These are phyloP conservation scores for Cercospora zeae-maydis DNA, from an alignment of 2,329 filamentous ascomycete genomes.

Conservation along the genomic window DNA sequence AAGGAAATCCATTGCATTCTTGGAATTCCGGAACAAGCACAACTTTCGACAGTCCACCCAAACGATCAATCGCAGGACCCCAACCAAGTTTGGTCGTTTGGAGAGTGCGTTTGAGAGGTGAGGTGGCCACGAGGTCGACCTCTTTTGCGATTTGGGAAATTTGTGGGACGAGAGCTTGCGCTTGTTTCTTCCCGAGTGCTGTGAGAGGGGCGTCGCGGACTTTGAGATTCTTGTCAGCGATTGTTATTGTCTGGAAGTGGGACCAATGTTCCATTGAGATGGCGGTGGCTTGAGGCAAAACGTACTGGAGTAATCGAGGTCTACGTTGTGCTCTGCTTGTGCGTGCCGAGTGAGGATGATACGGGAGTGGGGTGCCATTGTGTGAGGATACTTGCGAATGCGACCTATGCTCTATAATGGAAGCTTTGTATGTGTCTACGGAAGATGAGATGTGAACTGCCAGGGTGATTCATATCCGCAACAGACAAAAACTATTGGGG, in stretches of 20 bases:
- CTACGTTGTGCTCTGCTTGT: conserved; percentile 37
- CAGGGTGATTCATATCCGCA: background rate
- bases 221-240: conserved; percentile 4
- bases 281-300: background rate
- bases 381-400: background rate
- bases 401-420: background rate
- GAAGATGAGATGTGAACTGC: background rate
- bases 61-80: conserved; percentile 28
- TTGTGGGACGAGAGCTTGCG: conserved; percentile 31
- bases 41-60: conserved; percentile 30
- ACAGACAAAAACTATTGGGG: background rate
- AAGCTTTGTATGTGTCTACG: background rate
- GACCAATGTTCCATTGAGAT: background rate
- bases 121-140: conserved; percentile 32
- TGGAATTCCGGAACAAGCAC: conserved; percentile 34
- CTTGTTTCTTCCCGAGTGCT: conserved; percentile 35
- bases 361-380: conserved; percentile 35
- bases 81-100: conserved; percentile 35
- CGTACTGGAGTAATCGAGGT: conserved; percentile 33
- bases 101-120: conserved; percentile 34
- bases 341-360: conserved; percentile 36
- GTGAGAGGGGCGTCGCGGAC: conserved; percentile 36
- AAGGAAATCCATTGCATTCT: conserved; percentile 35
- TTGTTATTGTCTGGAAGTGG: background rate
- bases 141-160: conserved; percentile 25